Evolutionary conservation across 306 rosid species (phyloP).

Genomic region (Cucurbita argyrosperma): DNA sequence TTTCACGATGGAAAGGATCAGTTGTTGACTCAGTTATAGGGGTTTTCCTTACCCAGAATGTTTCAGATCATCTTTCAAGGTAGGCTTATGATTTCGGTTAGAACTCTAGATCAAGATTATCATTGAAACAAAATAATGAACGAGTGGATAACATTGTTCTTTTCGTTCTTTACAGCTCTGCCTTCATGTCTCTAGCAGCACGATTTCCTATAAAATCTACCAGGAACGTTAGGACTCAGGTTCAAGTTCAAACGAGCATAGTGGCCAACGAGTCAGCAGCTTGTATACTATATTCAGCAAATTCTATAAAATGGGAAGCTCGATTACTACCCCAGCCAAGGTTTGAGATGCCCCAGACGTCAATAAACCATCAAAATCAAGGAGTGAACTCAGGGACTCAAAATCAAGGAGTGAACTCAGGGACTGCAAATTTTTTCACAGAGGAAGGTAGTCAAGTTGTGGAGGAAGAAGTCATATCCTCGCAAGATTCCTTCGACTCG

Average conservation of each 20-base stretch:
- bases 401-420: slow-evolving; percentile 17
- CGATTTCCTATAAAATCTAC: slow-evolving; percentile 43
- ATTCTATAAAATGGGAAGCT: slow-evolving; percentile 27
- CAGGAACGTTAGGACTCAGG: slow-evolving; percentile 21
- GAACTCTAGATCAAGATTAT: background rate
- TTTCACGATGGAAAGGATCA: slow-evolving; percentile 95
- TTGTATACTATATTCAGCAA: slow-evolving; percentile 22
- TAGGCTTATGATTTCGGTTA: slow-evolving; percentile 13
- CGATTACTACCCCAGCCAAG: slow-evolving; percentile 23
- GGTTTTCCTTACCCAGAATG: slow-evolving; percentile 92
- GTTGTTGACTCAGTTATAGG: slow-evolving; percentile 93
- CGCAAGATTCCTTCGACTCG: slow-evolving; percentile 70
- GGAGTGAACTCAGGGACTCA: slow-evolving; percentile 19
- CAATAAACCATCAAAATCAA: slow-evolving; percentile 23
- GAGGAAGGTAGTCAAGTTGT: slow-evolving; percentile 27
- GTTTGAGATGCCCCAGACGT: slow-evolving; percentile 18
- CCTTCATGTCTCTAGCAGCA: slow-evolving; percentile 86
- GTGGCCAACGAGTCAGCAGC: slow-evolving; percentile 34
- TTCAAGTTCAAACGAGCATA: slow-evolving; percentile 16
- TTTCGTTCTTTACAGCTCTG: slow-evolving; percentile 60
- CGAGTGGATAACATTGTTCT: background rate
- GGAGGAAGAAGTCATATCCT: slow-evolving; percentile 53
- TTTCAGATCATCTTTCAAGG: slow-evolving; percentile 96
- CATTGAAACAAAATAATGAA: background rate
- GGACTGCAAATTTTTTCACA: slow-evolving; percentile 12